Conservation (phyloP, 306 rosid genomes). For the Rosa multiflora region DNA sequence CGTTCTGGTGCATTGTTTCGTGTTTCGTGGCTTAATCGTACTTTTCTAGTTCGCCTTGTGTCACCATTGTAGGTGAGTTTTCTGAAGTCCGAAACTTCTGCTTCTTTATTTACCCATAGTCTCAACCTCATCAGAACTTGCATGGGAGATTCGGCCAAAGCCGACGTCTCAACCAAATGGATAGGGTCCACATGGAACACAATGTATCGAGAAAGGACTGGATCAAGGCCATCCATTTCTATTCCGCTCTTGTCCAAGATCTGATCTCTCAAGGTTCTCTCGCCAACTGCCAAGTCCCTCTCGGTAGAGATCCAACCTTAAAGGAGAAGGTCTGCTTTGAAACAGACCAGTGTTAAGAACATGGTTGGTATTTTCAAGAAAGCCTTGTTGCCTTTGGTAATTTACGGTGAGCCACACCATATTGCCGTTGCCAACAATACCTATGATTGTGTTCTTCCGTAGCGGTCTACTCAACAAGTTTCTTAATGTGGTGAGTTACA, state of each 20-base stretch:
- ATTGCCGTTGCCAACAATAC: conserved; percentile 49
- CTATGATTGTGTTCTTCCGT: conserved; percentile 69
- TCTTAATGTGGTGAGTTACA: conserved; percentile 43
- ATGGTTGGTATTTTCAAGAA: conserved; percentile 68
- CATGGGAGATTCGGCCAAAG: conserved; percentile 26
- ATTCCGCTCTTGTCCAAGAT: conserved; percentile 66
- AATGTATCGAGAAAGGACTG: conserved; percentile 59
- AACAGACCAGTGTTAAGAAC: conserved; percentile 60
- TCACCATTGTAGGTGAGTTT: conserved; percentile 72
- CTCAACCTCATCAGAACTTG: conserved; percentile 51
- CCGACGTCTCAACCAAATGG: conserved; percentile 12
- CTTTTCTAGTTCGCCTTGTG: conserved; percentile 66
- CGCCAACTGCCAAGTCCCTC: conserved; percentile 50
- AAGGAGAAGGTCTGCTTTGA: conserved; percentile 58
- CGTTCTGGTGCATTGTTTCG: conserved; percentile 51
- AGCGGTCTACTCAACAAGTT: conserved; percentile 49
- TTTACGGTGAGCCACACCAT: conserved; percentile 43
- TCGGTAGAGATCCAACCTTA: conserved; percentile 62
- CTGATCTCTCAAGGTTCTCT: conserved; percentile 57
- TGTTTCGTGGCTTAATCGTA: conserved; percentile 60
- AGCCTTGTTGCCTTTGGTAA: conserved; percentile 54
- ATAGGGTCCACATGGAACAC: conserved; percentile 17
- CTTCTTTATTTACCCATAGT: conserved; percentile 69
- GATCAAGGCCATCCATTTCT: conserved; percentile 60
- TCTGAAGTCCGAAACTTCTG: conserved; percentile 67